Evolutionary conservation across 2,329 filamentous ascomycete species (phyloP).

Genomic region (Graphium sp.): DNA sequence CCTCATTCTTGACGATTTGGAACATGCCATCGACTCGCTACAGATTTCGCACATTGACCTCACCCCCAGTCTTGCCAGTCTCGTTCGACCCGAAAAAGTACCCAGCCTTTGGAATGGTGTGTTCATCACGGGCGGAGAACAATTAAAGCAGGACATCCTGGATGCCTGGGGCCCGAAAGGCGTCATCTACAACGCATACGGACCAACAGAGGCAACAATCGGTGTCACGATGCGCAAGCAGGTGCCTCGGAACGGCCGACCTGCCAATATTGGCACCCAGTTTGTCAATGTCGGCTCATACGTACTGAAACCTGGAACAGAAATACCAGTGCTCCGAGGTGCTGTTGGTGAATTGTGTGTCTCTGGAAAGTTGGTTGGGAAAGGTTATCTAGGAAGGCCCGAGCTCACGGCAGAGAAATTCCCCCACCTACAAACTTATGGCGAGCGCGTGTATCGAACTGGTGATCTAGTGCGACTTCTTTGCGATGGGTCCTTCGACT

Average conservation of each 20-base stretch:
- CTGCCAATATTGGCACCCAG: conserved; percentile 74
- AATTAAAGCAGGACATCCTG: conserved; percentile 75
- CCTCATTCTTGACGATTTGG: conserved; percentile 69
- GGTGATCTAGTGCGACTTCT: conserved; percentile 75
- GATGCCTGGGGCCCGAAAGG: conserved; percentile 65
- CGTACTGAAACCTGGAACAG: conserved; percentile 54
- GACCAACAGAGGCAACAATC: conserved; percentile 85
- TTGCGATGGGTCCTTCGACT: conserved; percentile 69
- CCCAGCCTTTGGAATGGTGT: conserved; percentile 67
- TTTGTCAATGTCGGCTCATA: conserved; percentile 81
- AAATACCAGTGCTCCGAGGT: conserved; percentile 57
- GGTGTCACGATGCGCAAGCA: conserved; percentile 81
- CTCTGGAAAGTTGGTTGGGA: conserved; percentile 72
- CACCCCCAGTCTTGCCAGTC: conserved; percentile 69
- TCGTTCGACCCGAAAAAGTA: conserved; percentile 65
- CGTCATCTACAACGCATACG: conserved; percentile 85
- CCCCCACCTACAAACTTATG: conserved; percentile 38
- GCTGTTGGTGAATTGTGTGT: conserved; percentile 80
- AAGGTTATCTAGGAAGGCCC: conserved; percentile 68
- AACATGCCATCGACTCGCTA: conserved; percentile 52
- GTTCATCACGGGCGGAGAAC: conserved; percentile 86
- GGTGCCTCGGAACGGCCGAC: conserved; percentile 59
- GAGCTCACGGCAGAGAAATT: conserved; percentile 69
- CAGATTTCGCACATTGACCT: conserved; percentile 81
- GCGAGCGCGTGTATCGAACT: conserved; percentile 63